phyloP scores from a whole-genome alignment of 345 rosid genomes.

The Eutrema heterophyllum region DNA sequence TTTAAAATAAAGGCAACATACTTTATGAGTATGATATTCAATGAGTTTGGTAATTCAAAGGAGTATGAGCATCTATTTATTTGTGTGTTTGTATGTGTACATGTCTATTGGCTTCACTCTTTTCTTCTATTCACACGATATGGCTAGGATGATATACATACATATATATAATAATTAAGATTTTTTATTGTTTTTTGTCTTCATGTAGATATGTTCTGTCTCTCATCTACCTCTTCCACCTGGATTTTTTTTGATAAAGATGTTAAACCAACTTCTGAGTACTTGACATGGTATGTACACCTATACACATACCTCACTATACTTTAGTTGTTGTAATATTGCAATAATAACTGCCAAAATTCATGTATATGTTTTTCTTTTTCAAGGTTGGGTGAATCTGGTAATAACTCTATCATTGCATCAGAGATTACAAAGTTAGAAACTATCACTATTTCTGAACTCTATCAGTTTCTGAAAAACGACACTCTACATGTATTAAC shows the following conservation, averaged over 20 bases:
- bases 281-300: not conserved
- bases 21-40: too few relatives aligned
- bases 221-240: not conserved
- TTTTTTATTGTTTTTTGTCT: too few relatives aligned
- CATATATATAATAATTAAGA: too few relatives aligned
- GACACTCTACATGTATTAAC: not conserved
- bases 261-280: not conserved
- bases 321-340: not conserved
- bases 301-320: not conserved
- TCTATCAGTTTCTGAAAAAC: not conserved
- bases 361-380: not conserved
- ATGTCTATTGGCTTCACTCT: too few relatives aligned
- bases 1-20: too few relatives aligned
- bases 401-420: not conserved
- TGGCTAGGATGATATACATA: too few relatives aligned
- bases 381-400: not conserved
- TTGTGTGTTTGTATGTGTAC: too few relatives aligned
- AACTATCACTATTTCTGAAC: not conserved
- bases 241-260: not conserved
- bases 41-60: too few relatives aligned
- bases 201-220: not conserved
- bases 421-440: not conserved
- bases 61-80: too few relatives aligned
- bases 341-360: too few relatives aligned
- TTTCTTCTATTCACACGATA: too few relatives aligned